These are phyloP conservation scores for Magnusiomyces fungicola DNA, from an alignment of 1,139 yeast genomes.

Conservation along the genomic window DNA sequence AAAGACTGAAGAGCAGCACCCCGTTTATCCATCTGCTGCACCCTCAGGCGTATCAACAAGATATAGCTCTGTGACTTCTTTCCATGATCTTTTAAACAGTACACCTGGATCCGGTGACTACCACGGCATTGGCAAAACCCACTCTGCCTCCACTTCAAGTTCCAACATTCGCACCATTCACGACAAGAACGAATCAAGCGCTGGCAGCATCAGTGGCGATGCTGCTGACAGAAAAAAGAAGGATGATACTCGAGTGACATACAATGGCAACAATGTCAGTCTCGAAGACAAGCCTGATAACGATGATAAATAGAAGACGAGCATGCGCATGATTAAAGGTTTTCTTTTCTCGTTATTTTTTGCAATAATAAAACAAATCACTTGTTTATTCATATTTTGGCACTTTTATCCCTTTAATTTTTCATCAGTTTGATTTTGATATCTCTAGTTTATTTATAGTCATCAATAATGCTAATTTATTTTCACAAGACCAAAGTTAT, in stretches of 20 bases:
- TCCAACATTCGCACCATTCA: slow-evolving; percentile 10
- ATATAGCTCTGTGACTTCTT: slow-evolving; percentile 2
- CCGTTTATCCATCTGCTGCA: not conserved
- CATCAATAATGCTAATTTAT: too few relatives aligned
- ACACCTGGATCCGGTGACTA: not conserved
- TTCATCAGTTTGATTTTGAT: too few relatives aligned
- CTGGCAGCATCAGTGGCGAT: too few relatives aligned
- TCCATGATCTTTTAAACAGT: slow-evolving; percentile 3
- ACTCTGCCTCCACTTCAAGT: slow-evolving; percentile 7
- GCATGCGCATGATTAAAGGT: not conserved
- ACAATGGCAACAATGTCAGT: slow-evolving; percentile 42
- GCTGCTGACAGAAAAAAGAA: slow-evolving; percentile 21
- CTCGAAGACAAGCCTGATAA: slow-evolving; percentile 32
- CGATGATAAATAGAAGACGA: not conserved
- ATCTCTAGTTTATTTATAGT: too few relatives aligned
- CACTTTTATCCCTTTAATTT: too few relatives aligned
- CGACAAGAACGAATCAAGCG: too few relatives aligned
- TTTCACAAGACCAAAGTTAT: too few relatives aligned
- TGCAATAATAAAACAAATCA: not conserved
- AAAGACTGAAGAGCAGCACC: too few relatives aligned
- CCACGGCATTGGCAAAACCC: not conserved
- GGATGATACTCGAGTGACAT: slow-evolving; percentile 35
- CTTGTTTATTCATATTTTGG: too few relatives aligned
- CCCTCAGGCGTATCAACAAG: slow-evolving; percentile 7
- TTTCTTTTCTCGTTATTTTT: not conserved